Evolutionary conservation across 2,329 filamentous ascomycete species (phyloP).

Genomic region (Ceratocystis harringtonii): DNA sequence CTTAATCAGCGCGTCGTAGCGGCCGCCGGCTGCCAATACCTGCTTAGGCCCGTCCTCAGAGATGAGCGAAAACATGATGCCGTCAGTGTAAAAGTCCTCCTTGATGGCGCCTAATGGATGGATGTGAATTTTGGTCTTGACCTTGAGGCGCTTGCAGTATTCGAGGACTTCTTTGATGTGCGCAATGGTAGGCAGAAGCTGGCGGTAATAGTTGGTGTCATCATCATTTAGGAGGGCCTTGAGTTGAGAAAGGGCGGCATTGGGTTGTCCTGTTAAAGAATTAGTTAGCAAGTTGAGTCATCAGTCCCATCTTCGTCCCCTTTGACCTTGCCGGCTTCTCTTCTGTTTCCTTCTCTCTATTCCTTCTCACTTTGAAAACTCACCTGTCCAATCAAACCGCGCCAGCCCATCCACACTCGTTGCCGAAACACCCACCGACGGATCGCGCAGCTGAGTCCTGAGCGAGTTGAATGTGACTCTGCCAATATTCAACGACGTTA

Average conservation of each 20-base stretch:
- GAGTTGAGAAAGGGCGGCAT: slow-evolving; percentile 42
- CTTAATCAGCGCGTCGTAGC: slow-evolving; percentile 80
- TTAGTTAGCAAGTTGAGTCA: slow-evolving; percentile 17
- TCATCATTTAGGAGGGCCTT: slow-evolving; percentile 48
- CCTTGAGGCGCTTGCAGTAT: slow-evolving; percentile 59
- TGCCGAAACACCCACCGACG: slow-evolving; percentile 64
- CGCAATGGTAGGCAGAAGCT: slow-evolving; percentile 58
- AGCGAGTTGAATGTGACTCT: slow-evolving; percentile 73
- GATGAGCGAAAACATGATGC: slow-evolving; percentile 78
- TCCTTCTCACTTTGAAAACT: slow-evolving; percentile 18
- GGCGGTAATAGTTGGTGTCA: slow-evolving; percentile 53
- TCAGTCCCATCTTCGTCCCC: neutral
- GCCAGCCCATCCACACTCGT: slow-evolving; percentile 83
- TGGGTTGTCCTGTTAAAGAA: slow-evolving; percentile 32
- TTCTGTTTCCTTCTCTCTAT: neutral
- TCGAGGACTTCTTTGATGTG: slow-evolving; percentile 66
- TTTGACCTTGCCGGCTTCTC: neutral
- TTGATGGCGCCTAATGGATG: slow-evolving; percentile 78
- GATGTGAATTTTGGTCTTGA: slow-evolving; percentile 67
- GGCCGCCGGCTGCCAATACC: slow-evolving; percentile 82
- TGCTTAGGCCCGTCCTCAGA: slow-evolving; percentile 72
- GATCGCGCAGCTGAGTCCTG: slow-evolving; percentile 64
- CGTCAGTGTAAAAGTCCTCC: slow-evolving; percentile 76
- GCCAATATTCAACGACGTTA: slow-evolving; percentile 76
- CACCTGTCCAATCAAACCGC: slow-evolving; percentile 78